A percentile compares a stretch with the other conserved stretches of the same genome.
phyloP scores from a whole-genome alignment of 1,284 basidiomycete species.

The Puccinia horiana region DNA sequence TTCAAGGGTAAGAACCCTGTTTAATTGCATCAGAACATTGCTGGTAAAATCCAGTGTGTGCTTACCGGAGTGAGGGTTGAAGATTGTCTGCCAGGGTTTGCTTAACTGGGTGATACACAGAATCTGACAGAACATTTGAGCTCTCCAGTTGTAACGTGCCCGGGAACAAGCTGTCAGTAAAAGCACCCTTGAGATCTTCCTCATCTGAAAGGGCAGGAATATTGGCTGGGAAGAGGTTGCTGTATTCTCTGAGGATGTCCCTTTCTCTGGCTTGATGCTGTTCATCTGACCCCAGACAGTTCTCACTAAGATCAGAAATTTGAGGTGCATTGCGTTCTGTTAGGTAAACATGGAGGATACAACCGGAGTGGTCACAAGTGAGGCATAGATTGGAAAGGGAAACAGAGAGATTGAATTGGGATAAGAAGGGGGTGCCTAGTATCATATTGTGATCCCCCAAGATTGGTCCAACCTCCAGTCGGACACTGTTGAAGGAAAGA shows the following conservation, averaged over 20 bases:
- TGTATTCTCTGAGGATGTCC: neutral
- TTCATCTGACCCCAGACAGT: neutral
- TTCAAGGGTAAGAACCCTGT: too few species aligned
- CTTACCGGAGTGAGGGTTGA: too few species aligned
- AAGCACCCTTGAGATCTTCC: too few species aligned
- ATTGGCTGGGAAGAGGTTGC: neutral
- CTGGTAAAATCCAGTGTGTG: too few species aligned
- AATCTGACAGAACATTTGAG: too few species aligned
- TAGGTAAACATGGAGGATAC: neutral
- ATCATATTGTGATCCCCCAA: conserved; percentile 1
- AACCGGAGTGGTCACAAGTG: neutral
- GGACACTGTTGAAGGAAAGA: neutral
- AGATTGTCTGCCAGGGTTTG: too few species aligned
- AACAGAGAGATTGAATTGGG: neutral
- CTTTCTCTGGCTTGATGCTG: too few species aligned
- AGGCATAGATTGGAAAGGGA: neutral
- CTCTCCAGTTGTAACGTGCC: neutral
- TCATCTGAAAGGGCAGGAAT: neutral
- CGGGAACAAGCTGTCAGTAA: neutral
- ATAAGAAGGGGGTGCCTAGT: neutral
- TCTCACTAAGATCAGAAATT: neutral
- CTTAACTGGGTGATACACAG: too few species aligned
- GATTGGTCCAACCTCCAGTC: neutral
- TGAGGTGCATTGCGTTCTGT: neutral
- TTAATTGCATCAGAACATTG: too few species aligned